phyloP scores from a whole-genome alignment of 371 early-diverging fungal species.

The Syncephalastrum contaminatum region DNA sequence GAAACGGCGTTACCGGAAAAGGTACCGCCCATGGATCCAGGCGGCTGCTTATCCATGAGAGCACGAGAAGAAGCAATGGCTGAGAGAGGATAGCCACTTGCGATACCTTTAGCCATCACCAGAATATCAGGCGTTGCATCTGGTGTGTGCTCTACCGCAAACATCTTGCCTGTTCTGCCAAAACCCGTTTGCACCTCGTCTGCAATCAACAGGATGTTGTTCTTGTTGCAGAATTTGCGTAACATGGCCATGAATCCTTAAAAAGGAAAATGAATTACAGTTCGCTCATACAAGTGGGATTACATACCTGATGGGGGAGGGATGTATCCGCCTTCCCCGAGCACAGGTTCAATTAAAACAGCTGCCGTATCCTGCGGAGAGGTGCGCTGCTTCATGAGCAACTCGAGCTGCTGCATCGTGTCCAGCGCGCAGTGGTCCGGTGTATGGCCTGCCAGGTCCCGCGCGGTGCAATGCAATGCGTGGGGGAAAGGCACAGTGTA shows the following conservation, averaged over 20 bases:
- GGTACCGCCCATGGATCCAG: slow-evolving; percentile 56
- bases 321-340: slow-evolving; percentile 72
- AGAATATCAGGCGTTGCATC: slow-evolving; percentile 49
- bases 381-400: slow-evolving; percentile 28
- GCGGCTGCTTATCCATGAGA: slow-evolving; percentile 45
- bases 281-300: slow-evolving; percentile 2
- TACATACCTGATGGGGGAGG: slow-evolving; percentile 38
- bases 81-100: slow-evolving; percentile 52
- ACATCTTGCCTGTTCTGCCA: slow-evolving; percentile 43
- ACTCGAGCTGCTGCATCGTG: slow-evolving; percentile 22
- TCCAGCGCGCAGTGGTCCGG: slow-evolving; percentile 17
- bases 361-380: slow-evolving; percentile 46
- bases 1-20: slow-evolving; percentile 51
- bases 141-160: slow-evolving; percentile 45
- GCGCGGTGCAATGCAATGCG: slow-evolving; percentile 11
- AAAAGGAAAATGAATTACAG: slow-evolving; percentile 9
- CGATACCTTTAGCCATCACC: slow-evolving; percentile 60
- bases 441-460: slow-evolving; percentile 2
- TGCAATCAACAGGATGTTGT: slow-evolving; percentile 40
- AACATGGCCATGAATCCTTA: slow-evolving; percentile 58
- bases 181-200: slow-evolving; percentile 46
- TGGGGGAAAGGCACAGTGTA: slow-evolving; percentile 29
- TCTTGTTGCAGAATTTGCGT: slow-evolving; percentile 58
- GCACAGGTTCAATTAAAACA: slow-evolving; percentile 68
- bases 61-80: slow-evolving; percentile 44